These are phyloP conservation scores for Roridomyces roridus DNA, from an alignment of 768 basidiomycete genomes.

Conservation along the genomic window DNA sequence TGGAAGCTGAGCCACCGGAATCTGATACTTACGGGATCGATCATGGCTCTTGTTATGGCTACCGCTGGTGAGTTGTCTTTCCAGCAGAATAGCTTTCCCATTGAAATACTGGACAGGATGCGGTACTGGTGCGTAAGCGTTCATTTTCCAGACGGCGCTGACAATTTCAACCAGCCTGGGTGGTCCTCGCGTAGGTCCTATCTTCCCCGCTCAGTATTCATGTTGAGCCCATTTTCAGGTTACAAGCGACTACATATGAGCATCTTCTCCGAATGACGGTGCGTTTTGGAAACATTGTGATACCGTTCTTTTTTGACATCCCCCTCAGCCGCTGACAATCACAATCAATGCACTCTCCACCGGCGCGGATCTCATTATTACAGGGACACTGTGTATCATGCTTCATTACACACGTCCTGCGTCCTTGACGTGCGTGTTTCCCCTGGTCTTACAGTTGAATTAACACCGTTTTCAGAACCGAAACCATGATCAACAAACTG, in stretches of 20 bases:
- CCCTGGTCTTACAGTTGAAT: conserved; percentile 7
- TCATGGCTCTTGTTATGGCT: conserved; percentile 38
- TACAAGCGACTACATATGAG: conserved; percentile 44
- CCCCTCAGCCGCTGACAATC: conserved; percentile 49
- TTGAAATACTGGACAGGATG: conserved; percentile 29
- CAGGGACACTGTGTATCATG: conserved; percentile 49
- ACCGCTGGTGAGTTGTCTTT: conserved; percentile 34
- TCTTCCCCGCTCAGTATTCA: not conserved
- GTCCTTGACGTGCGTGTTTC: conserved; percentile 46
- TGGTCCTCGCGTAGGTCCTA: conserved; percentile 44
- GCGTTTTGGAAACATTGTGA: conserved; percentile 13
- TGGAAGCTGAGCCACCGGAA: conserved; percentile 53
- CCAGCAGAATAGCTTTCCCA: not conserved
- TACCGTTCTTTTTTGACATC: not conserved
- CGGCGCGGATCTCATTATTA: conserved; percentile 55
- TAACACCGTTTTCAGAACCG: conserved; percentile 37
- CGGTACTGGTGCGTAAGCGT: conserved; percentile 37
- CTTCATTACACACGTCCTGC: conserved; percentile 57
- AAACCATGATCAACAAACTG: conserved; percentile 57
- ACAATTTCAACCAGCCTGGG: conserved; percentile 40
- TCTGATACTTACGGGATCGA: conserved; percentile 36
- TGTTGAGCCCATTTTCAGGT: conserved; percentile 27
- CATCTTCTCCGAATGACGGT: conserved; percentile 44
- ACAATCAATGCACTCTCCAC: conserved; percentile 58
- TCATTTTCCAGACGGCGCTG: not conserved